Evolutionary conservation across 495 filamentous ascomycete genomes (phyloP), one percentile per base, ranked within the genome.

Genomic region (Hamigera avellanea): DNA sequence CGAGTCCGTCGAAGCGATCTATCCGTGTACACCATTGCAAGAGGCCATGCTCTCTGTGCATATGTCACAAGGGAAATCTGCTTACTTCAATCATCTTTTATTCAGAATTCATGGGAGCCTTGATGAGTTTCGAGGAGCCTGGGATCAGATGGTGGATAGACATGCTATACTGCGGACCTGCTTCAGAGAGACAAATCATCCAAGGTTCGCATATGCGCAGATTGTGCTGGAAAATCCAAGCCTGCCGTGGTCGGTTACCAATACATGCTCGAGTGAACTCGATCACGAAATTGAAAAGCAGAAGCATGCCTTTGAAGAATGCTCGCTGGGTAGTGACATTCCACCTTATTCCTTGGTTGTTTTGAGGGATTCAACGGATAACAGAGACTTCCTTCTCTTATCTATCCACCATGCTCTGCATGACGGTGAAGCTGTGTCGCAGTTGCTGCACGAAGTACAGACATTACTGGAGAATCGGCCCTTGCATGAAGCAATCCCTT

Each of bases 331-430:
- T 19, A 38, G 39, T 14, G 47, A 39, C n/a, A 37, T 35, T 9
- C 39, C 54, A 18, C 59, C 60, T 0, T 64, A 62, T 31, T 45
- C 44, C 1, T 35, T 62, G 41, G 44, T 47, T 17, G 10, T 41
- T 43, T 36, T 56, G 39, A 25, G 36, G 16, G 33, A 52, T 35
- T 8, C 19, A 8, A 7, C 26, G 19, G 17, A 30, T 23, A 26
- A 43, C 26, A 33, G 54, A 32, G 30, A 35, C 5, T 19, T 48
- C 30, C 49, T 78, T 1, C 56, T 72, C 8, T 49, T 88, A 18
- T 78, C 70, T 0, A 82, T 86, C 40, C 85, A 89, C 46, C 85
- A 93, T 53, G 82, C 84, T 2, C 53, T 89, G 1, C 88, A 93
- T 46, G 85, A 93, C 54, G 85, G 80, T 14, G 68, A 75, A 18